Conservation (phyloP, 331 rosid species). For the Cydonia oblonga region DNA sequence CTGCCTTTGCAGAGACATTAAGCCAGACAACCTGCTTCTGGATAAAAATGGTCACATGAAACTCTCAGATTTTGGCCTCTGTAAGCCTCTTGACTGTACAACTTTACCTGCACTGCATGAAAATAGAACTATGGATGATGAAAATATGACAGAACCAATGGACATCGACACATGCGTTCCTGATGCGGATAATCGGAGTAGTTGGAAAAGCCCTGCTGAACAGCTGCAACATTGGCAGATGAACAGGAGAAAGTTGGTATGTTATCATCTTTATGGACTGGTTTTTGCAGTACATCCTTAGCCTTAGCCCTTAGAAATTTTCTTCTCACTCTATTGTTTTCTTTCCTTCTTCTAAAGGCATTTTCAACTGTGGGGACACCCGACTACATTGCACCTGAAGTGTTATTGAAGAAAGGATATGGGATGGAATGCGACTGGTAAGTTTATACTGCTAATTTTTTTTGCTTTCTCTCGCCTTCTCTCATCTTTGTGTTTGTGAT, state of each 20-base stretch:
- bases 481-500: neutral
- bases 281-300: neutral
- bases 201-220: slow-evolving; percentile 90
- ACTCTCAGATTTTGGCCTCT: slow-evolving; percentile 99
- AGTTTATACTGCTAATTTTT: slow-evolving; percentile 27
- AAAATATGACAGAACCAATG: slow-evolving; percentile 75
- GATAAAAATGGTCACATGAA: slow-evolving; percentile 97
- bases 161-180: slow-evolving; percentile 55
- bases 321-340: slow-evolving; percentile 6
- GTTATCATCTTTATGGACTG: slow-evolving; percentile 19
- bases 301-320: neutral
- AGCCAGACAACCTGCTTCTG: slow-evolving; percentile 93
- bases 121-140: slow-evolving; percentile 77
- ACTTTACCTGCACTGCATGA: slow-evolving; percentile 89
- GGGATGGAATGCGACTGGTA: slow-evolving; percentile 99
- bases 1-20: slow-evolving; percentile 69
- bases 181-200: slow-evolving; percentile 60
- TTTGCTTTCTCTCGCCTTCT: neutral
- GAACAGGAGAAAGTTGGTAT: slow-evolving; percentile 97
- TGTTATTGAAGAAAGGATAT: slow-evolving; percentile 88
- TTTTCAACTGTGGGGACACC: slow-evolving; percentile 99
- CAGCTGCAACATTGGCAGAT: slow-evolving; percentile 99
- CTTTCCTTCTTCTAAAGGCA: slow-evolving; percentile 38
- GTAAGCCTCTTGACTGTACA: slow-evolving; percentile 91
- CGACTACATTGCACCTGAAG: slow-evolving; percentile 99